phyloP scores from a whole-genome alignment of 306 rosid species.

The Inga leiocalycina region DNA sequence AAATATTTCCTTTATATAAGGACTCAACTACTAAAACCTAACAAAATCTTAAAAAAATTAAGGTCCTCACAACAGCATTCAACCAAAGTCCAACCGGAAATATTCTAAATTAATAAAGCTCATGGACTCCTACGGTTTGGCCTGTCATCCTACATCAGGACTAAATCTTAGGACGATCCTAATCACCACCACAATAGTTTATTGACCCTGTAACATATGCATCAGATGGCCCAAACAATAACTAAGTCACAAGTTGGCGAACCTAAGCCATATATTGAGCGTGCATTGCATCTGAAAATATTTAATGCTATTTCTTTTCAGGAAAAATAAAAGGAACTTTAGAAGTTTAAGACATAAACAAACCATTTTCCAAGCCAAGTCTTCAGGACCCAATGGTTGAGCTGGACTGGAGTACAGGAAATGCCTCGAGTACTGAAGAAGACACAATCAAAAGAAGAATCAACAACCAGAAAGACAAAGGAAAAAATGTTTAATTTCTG shows the following conservation, averaged over 20 bases:
- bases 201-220: slow-evolving; percentile 18
- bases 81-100: not conserved
- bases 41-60: not conserved
- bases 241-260: not conserved
- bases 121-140: not conserved
- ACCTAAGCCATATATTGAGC: slow-evolving; percentile 14
- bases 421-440: slow-evolving; percentile 80
- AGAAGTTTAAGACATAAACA: slow-evolving; percentile 32
- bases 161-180: not conserved
- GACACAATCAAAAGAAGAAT: slow-evolving; percentile 8
- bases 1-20: not conserved
- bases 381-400: slow-evolving; percentile 95
- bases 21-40: not conserved
- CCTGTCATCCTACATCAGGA: not conserved
- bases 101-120: not conserved
- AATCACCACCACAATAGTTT: not conserved
- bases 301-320: not conserved
- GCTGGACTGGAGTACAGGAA: slow-evolving; percentile 90
- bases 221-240: not conserved
- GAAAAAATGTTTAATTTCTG: slow-evolving; percentile 15
- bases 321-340: not conserved
- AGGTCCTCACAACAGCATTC: not conserved
- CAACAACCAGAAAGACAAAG: slow-evolving; percentile 25
- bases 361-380: slow-evolving; percentile 98
- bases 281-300: slow-evolving; percentile 7